Conservation (phyloP, 169 alveolate species). For the Blepharisma undulans region DNA sequence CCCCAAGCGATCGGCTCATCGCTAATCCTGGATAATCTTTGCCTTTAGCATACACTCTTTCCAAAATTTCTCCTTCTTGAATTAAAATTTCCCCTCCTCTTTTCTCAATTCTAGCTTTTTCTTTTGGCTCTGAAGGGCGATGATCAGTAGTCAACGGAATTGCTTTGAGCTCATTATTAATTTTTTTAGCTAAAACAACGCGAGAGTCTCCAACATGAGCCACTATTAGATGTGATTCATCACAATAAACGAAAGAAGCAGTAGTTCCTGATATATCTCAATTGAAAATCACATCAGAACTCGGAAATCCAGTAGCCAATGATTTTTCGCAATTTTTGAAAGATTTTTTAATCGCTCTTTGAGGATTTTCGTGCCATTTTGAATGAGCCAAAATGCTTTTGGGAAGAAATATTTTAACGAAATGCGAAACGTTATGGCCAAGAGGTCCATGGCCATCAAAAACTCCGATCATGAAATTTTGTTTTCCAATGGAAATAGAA, state of each 20-base stretch:
- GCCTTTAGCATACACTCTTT: slow-evolving; percentile 84
- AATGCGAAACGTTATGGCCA: slow-evolving; percentile 86
- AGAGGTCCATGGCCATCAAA: slow-evolving; percentile 92
- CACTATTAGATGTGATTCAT: slow-evolving; percentile 56
- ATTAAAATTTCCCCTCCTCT: slow-evolving; percentile 87
- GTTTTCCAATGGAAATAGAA: slow-evolving; percentile 65
- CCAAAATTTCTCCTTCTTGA: slow-evolving; percentile 82
- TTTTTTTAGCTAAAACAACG: slow-evolving; percentile 77
- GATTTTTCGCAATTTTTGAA: not conserved
- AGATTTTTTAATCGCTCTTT: not conserved
- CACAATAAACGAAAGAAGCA: slow-evolving; percentile 60
- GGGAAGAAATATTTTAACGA: slow-evolving; percentile 78
- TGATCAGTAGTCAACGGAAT: slow-evolving; percentile 81
- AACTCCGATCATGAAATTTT: slow-evolving; percentile 79
- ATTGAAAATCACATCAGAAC: not conserved
- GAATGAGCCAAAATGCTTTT: slow-evolving; percentile 45
- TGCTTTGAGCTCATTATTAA: slow-evolving; percentile 48
- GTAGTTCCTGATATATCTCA: slow-evolving; percentile 71
- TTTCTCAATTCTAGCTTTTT: slow-evolving; percentile 80
- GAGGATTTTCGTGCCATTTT: not conserved
- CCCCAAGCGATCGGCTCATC: slow-evolving; percentile 44
- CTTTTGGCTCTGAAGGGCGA: slow-evolving; percentile 80
- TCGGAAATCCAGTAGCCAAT: not conserved
- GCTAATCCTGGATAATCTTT: slow-evolving; percentile 50
- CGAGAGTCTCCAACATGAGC: slow-evolving; percentile 91